Evolutionary conservation across 2,329 filamentous ascomycete species (phyloP), one percentile per base, ranked within the genome.

Genomic region (Diaporthe helianthi): DNA sequence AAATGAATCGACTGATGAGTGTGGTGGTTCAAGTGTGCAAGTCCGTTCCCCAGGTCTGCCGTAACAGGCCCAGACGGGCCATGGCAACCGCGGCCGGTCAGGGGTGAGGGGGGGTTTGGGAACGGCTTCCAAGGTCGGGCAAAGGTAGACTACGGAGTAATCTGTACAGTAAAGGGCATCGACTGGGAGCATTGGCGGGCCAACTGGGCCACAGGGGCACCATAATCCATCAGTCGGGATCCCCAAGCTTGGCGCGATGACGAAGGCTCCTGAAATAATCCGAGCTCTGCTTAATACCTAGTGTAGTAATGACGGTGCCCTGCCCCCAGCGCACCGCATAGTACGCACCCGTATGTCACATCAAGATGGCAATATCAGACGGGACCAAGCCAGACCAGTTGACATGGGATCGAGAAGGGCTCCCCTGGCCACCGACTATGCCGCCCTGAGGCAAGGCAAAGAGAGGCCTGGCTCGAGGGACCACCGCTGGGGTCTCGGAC

Each of bases 231-330:
- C 44, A 36, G 44, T 63, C 58, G 58, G 51, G 52, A 66, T 55
- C 64, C 64, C 51, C 64, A 47, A 26, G 15, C 64, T 49, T 55
- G 64, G 51, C 64, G 19, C 52, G 64, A 66, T 66, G 64, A 66
- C 64, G 64, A 51, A 66, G 64, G 38, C 15, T 66, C 51, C 64
- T 66, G 51, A 54, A 53, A 53, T 54, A 24, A 33, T 46, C 63
- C 63, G 49, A 46, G 49, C 51, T 54, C 36, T 47, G 26, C 29
- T 33, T 44, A 36, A 36, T n/a, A n/a, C n/a, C n/a, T n/a, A n/a
- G n/a, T n/a, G n/a, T n/a, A n/a, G n/a, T n/a, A 44, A 63, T 63
- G 58, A 63, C 58, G 58, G 44, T 63, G 58, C 58, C 29, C n/a
- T n/a, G n/a, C n/a, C n/a, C n/a, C n/a, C n/a, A n/a, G n/a, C n/a